Conservation (phyloP, 1,284 basidiomycete species). For the Irpex sp. region DNA sequence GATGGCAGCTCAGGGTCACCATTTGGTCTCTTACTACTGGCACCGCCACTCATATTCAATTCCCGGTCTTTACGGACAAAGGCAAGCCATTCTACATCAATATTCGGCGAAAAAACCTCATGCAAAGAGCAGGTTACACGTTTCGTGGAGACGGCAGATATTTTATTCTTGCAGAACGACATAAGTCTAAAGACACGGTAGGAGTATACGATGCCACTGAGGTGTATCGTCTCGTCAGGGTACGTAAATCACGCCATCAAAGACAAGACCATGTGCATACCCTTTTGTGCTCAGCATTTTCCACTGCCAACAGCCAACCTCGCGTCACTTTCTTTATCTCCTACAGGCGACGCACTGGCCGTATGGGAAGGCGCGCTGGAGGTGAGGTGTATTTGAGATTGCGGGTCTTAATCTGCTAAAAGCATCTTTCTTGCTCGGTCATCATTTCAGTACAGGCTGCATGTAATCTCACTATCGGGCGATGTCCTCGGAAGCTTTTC, state of each 20-base stretch:
- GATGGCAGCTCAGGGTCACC: constrained; percentile 67
- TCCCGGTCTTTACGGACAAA: constrained; percentile 72
- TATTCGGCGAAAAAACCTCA: too few species aligned
- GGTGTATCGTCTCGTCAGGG: constrained; percentile 70
- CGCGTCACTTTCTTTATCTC: constrained; percentile 76
- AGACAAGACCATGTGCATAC: not conserved
- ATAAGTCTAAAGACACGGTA: constrained; percentile 81
- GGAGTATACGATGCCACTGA: constrained; percentile 78
- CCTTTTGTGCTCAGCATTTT: constrained; percentile 58
- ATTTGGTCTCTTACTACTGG: constrained; percentile 77
- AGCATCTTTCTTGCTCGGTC: too few species aligned
- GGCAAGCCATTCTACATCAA: constrained; percentile 36
- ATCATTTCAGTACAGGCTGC: constrained; percentile 70
- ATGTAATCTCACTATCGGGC: constrained; percentile 74
- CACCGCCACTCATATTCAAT: constrained; percentile 72
- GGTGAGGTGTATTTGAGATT: constrained; percentile 37
- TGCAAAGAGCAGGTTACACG: constrained; percentile 53
- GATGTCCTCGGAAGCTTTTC: constrained; percentile 65
- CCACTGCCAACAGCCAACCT: constrained; percentile 74
- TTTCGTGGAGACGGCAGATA: constrained; percentile 80
- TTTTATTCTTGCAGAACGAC: constrained; percentile 79
- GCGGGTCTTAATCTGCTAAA: not conserved
- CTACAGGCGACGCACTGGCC: constrained; percentile 77
- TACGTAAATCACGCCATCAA: constrained; percentile 34
- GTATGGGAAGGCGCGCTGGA: constrained; percentile 82